Evolutionary conservation across 1,284 basidiomycete genomes (phyloP), one percentile per base, ranked within the genome.

Genomic region (Phellinidium pouzarii): DNA sequence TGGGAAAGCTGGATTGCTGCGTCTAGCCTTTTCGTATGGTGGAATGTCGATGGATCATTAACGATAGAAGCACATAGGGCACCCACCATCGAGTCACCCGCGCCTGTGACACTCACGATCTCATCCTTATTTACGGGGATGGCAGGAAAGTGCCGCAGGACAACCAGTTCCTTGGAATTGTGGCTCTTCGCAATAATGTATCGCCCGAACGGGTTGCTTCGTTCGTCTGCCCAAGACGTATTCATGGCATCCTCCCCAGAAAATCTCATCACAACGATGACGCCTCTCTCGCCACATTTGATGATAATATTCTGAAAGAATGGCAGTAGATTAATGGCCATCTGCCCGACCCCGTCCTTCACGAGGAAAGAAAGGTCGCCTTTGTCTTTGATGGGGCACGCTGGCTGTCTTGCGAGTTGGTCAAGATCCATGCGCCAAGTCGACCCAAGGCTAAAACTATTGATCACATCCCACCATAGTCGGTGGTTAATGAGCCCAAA

Each of bases 1-100:
- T 90, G 87, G 3, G 84, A 81, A 27, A 68, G 63, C 17, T 64
- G 63, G 3, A 90, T 68, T 1, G 72, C 63, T 12, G 62, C 59
- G 1, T 70, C 68, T 52, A 88, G 59, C 3, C 66, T 60, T 8
- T 59, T 55, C 12, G 76, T 75, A 53, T 71, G 65, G n/a, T 69
- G 65, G 56, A 87, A 80, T 7, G 69, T 63, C 8, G 59, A 59
- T 12, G 71, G 74, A 42, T 74, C 64, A 20, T 70, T 65, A 3
- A 75, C 67, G 11, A 90, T 64, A 20, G 69, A 66, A 1, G 86
- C 82, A 17, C 89, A 66, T 19, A 94, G 63, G 0, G 84, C 78
- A 6, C 91, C 92, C 3, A 90, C 91, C 19, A 94, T 78, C 2
- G 90, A 84, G 67, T 97, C 93, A 0, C 94, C 94, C 1, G 91